Base-by-base conservation (phyloP, 2,329 filamentous ascomycete species). In the Diaporthe ampelina region DNA sequence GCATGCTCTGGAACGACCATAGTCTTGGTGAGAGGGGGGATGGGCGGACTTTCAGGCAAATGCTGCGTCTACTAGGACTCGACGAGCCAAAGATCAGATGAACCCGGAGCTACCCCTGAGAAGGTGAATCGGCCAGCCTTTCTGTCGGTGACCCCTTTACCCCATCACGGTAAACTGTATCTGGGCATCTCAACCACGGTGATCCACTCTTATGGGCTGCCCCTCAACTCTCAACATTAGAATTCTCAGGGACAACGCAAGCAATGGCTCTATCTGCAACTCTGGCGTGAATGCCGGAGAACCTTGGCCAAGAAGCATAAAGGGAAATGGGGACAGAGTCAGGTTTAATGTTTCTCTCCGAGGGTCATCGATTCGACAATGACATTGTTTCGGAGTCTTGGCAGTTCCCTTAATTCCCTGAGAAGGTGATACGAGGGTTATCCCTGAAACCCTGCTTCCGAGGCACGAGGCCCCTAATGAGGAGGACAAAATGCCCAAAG, bases 381-480 rank as follows among this genome's bases (percentile, higher is more conserved):
- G 32, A 54, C 32, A 68, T 37, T 52, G 63, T 37, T 40, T 40
- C 48, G 29, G n/a, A 0, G 45, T 54, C 63, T 68, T 68, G 63
- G 63, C 63, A 54, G 21, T 21, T 32, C 32, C 63, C 63, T 68
- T 68, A 68, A 68, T 68, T 68, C 40, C 40, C 40, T 43, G 40
- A 6, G 32, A 54, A 7, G 45, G 48, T 37, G 63, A 54, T 54
- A 54, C 63, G 63, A 21, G 63, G 63, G 45, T 68, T 19, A 54
- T 68, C 63, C 63, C 32, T 67, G 63, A 37, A 68, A 68, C 63
- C 63, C 45, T 52, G 32, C 17, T 4, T 26, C 45, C 48, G 45
- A 52, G 48, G 63, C 32, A 52, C 45, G 13, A 50, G 24, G 37
- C 40, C 37, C 43, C n/a, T 63, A 13, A 48, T 50, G 24, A 24